Conservation (phyloP, 805 yeast genomes). For the Zygosaccharomyces bailii region DNA sequence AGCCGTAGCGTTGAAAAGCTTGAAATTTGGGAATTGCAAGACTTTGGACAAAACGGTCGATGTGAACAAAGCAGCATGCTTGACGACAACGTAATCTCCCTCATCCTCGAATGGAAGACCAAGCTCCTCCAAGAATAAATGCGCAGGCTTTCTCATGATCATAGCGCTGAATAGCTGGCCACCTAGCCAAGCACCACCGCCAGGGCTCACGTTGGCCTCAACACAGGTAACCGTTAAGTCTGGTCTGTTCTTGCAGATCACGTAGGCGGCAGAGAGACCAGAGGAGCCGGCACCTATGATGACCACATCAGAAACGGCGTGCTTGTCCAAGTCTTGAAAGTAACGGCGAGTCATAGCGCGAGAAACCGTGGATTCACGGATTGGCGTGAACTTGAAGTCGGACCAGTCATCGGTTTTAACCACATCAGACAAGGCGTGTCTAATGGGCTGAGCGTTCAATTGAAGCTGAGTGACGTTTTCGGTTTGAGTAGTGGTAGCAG, state of each 20-base stretch:
- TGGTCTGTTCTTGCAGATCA: conserved; percentile 68
- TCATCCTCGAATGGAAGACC: conserved; percentile 71
- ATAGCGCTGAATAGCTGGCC: conserved; percentile 75
- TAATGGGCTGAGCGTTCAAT: conserved; percentile 20
- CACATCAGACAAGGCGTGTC: conserved; percentile 32
- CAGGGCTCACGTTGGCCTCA: conserved; percentile 73
- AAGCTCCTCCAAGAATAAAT: conserved; percentile 59
- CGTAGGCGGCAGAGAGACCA: conserved; percentile 73
- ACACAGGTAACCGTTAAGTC: conserved; percentile 70
- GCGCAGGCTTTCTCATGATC: conserved; percentile 80
- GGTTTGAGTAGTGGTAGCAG: conserved; percentile 19
- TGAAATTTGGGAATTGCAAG: conserved; percentile 66
- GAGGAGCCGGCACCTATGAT: conserved; percentile 78
- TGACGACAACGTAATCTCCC: conserved; percentile 75
- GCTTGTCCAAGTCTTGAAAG: conserved; percentile 67
- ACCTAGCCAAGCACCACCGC: conserved; percentile 79
- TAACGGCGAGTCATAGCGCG: conserved; percentile 77
- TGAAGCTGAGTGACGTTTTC: conserved; percentile 17
- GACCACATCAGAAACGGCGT: conserved; percentile 70
- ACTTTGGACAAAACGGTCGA: conserved; percentile 69
- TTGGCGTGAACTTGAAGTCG: conserved; percentile 62
- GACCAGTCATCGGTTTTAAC: conserved; percentile 54
- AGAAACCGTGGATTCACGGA: conserved; percentile 73
- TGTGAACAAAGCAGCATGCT: conserved; percentile 75
- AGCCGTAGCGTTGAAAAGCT: conserved; percentile 74